Evolutionary conservation across 2,329 filamentous ascomycete genomes (phyloP).

Genomic region (Clonostachys chloroleuca): DNA sequence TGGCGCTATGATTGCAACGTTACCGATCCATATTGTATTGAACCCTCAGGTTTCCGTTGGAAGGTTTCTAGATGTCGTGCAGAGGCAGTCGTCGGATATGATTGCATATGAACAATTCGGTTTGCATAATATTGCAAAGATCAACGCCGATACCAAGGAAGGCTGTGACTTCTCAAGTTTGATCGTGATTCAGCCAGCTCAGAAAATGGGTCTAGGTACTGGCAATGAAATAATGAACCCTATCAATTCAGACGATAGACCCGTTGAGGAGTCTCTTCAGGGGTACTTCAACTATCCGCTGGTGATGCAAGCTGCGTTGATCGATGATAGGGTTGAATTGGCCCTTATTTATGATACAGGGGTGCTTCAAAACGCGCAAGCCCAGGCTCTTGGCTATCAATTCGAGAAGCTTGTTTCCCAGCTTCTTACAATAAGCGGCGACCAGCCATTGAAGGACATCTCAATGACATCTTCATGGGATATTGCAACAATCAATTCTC

Average conservation of each 20-base stretch:
- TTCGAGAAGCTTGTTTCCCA: conserved; percentile 1
- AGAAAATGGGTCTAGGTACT: background rate
- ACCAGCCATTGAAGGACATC: background rate
- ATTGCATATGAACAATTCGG: conserved; percentile 15
- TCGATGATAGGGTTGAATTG: conserved; percentile 1
- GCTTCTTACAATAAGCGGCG: background rate
- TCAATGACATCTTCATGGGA: conserved; percentile 1
- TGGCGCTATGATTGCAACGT: conserved; percentile 9
- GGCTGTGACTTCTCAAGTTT: conserved; percentile 2
- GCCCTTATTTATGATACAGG: conserved; percentile 1
- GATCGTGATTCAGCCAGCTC: conserved; percentile 1
- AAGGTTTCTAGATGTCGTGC: conserved; percentile 6
- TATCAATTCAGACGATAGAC: conserved; percentile 1
- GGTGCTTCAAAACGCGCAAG: background rate
- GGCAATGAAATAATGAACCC: background rate
- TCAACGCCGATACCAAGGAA: conserved; percentile 4
- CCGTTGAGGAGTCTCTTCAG: background rate
- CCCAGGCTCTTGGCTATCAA: conserved; percentile 1
- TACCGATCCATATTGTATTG: conserved; percentile 8
- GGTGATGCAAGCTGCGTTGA: background rate
- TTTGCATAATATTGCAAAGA: conserved; percentile 7
- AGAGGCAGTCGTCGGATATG: conserved; percentile 8
- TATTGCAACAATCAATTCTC: conserved; percentile 24
- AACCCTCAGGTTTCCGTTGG: conserved; percentile 3
- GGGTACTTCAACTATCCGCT: conserved; percentile 2